A percentile compares a stretch with the other conserved stretches of the same genome.
These are phyloP conservation scores for Pythium volutum DNA, from an alignment of 352 stramenopile species.

Conservation along the genomic window DNA sequence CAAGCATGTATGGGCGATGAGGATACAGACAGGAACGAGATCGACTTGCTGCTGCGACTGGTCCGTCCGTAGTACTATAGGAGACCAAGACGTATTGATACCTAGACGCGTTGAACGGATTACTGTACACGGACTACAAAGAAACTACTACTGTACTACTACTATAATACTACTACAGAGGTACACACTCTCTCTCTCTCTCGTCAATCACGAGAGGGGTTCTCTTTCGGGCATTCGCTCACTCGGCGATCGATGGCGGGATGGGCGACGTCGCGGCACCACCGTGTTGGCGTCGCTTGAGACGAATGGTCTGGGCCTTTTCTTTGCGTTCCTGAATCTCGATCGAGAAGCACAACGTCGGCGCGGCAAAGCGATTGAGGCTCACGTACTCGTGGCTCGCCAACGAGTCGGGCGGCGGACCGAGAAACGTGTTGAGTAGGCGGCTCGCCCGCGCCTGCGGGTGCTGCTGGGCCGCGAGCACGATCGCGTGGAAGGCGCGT, in stretches of 20 bases:
- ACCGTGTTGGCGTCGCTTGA: constrained; percentile 29
- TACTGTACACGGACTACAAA: constrained; percentile 7
- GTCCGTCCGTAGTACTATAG: constrained; percentile 7
- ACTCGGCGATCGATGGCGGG: constrained; percentile 12
- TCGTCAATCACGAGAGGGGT: neutral
- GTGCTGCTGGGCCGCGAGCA: constrained; percentile 55
- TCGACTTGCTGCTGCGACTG: constrained; percentile 20
- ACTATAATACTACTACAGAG: neutral
- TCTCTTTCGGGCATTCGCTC: neutral
- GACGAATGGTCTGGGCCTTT: constrained; percentile 59
- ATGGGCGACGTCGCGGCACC: neutral
- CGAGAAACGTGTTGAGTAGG: constrained; percentile 69
- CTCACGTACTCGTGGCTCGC: constrained; percentile 74
- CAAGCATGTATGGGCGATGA: neutral
- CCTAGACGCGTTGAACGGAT: neutral
- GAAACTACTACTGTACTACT: neutral
- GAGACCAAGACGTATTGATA: neutral
- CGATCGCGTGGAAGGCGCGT: constrained; percentile 63
- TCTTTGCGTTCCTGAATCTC: constrained; percentile 75
- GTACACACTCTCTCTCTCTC: constrained; percentile 1
- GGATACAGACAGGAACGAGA: constrained; percentile 23
- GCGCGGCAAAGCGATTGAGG: constrained; percentile 69
- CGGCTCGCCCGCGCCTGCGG: constrained; percentile 41
- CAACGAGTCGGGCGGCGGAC: constrained; percentile 59
- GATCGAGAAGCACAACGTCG: constrained; percentile 61